Conservation (phyloP, 2,329 filamentous ascomycete species). For the Thielaviopsis euricoi region DNA sequence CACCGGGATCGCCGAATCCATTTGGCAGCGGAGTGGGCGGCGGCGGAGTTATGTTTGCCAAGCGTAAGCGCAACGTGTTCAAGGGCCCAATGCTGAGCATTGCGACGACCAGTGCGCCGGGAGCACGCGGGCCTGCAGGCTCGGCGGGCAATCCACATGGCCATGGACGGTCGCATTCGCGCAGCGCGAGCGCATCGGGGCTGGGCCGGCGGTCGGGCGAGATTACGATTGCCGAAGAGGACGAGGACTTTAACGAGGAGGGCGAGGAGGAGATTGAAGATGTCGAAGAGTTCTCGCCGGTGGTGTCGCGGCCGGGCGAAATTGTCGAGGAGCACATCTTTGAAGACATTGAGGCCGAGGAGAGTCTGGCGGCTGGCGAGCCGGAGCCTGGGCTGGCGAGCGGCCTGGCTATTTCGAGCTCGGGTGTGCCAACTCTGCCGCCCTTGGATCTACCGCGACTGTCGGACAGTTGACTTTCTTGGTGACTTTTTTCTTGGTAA, state of each 20-base stretch:
- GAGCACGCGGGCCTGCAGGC: slow-evolving; percentile 17
- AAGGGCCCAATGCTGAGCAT: slow-evolving; percentile 59
- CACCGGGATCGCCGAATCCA: slow-evolving; percentile 39
- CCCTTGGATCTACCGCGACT: slow-evolving; percentile 6
- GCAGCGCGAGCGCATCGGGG: slow-evolving; percentile 45
- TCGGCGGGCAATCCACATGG: slow-evolving; percentile 22
- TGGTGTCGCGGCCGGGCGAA: slow-evolving; percentile 3
- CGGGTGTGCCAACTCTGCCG: slow-evolving; percentile 5
- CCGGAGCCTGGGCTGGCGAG: neutral
- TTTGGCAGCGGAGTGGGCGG: slow-evolving; percentile 25
- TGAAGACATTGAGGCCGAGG: slow-evolving; percentile 14
- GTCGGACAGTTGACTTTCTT: slow-evolving; percentile 1
- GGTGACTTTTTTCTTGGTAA: neutral
- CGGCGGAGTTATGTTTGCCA: slow-evolving; percentile 56
- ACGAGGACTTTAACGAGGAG: slow-evolving; percentile 32
- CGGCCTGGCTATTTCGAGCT: slow-evolving; percentile 3
- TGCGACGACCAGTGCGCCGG: slow-evolving; percentile 7
- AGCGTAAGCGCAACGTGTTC: slow-evolving; percentile 65
- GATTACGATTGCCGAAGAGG: slow-evolving; percentile 54
- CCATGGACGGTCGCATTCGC: slow-evolving; percentile 24
- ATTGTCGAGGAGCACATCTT: slow-evolving; percentile 12
- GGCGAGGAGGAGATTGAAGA: slow-evolving; percentile 32
- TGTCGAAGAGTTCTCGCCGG: slow-evolving; percentile 18
- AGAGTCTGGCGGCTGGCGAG: neutral
- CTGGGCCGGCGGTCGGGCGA: slow-evolving; percentile 55